Evolutionary conservation across 768 basidiomycete species (phyloP).

Genomic region (Imleria badia): DNA sequence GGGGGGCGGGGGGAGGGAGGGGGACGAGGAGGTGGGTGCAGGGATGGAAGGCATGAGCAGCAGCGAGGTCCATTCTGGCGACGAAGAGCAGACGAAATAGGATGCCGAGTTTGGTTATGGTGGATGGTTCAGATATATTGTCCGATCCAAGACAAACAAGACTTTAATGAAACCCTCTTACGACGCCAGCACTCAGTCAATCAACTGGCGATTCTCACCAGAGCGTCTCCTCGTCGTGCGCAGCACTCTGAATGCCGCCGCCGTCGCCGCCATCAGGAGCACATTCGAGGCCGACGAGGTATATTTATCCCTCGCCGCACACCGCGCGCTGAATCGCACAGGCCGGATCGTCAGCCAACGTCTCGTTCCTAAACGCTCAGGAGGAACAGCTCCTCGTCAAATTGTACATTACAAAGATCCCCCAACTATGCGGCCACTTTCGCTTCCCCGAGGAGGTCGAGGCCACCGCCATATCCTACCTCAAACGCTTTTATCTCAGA

Average conservation of each 20-base stretch:
- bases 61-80: background rate
- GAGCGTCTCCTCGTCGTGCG: slow-evolving; percentile 63
- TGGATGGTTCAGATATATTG: background rate
- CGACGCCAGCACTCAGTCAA: slow-evolving; percentile 77
- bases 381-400: slow-evolving; percentile 91
- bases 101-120: background rate
- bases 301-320: slow-evolving; percentile 17
- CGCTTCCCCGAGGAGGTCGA: slow-evolving; percentile 91
- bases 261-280: slow-evolving; percentile 71
- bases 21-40: background rate
- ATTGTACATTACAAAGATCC: slow-evolving; percentile 84
- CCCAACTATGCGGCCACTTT: slow-evolving; percentile 80
- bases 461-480: slow-evolving; percentile 86
- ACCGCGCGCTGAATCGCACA: slow-evolving; percentile 29
- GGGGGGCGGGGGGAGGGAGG: background rate
- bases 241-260: slow-evolving; percentile 65
- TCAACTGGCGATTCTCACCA: slow-evolving; percentile 86
- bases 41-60: background rate
- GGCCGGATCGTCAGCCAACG: slow-evolving; percentile 71
- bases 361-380: slow-evolving; percentile 68
- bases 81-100: background rate
- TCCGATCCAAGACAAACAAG: background rate
- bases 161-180: slow-evolving; percentile 49
- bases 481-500: slow-evolving; percentile 95
- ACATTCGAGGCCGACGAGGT: slow-evolving; percentile 84